Evolutionary conservation across 306 rosid genomes (phyloP).

Genomic region (Dicorynia guianensis): DNA sequence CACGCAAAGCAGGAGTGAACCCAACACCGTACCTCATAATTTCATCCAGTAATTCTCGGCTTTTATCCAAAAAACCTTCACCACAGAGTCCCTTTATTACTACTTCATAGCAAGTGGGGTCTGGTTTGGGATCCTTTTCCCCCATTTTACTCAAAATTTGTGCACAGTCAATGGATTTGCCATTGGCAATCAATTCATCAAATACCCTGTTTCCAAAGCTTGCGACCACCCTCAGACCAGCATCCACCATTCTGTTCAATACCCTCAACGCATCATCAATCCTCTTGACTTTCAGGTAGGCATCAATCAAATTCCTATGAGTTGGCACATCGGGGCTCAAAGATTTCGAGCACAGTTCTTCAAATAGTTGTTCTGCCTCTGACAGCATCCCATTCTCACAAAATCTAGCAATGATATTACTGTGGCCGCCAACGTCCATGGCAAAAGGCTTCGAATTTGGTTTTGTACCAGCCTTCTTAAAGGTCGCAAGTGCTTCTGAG

Average conservation of each 20-base stretch:
- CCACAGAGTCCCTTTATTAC: constrained; percentile 85
- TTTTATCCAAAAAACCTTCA: constrained; percentile 61
- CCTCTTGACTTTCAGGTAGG: constrained; percentile 65
- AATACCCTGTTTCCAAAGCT: constrained; percentile 78
- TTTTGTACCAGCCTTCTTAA: constrained; percentile 78
- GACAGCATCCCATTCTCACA: constrained; percentile 80
- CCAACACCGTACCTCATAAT: constrained; percentile 84
- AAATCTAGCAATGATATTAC: constrained; percentile 76
- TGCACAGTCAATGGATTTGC: constrained; percentile 71
- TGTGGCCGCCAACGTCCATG: constrained; percentile 94
- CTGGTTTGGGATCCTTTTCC: constrained; percentile 92
- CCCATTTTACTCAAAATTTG: constrained; percentile 90
- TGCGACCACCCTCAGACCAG: constrained; percentile 87
- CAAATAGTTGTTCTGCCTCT: constrained; percentile 71
- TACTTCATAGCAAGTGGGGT: constrained; percentile 81
- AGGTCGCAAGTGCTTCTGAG: constrained; percentile 68
- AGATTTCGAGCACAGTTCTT: constrained; percentile 78
- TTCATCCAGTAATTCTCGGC: constrained; percentile 67
- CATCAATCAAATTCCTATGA: constrained; percentile 79
- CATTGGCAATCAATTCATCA: constrained; percentile 73
- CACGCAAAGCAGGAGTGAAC: constrained; percentile 66
- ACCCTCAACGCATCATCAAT: constrained; percentile 78
- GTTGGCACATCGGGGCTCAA: constrained; percentile 88
- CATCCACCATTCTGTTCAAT: constrained; percentile 83
- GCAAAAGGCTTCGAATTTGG: constrained; percentile 78